A percentile compares a stretch with the other conserved stretches of the same genome.
Conservation (phyloP, 1,284 basidiomycete species). For the Ceratobasidium sp. region DNA sequence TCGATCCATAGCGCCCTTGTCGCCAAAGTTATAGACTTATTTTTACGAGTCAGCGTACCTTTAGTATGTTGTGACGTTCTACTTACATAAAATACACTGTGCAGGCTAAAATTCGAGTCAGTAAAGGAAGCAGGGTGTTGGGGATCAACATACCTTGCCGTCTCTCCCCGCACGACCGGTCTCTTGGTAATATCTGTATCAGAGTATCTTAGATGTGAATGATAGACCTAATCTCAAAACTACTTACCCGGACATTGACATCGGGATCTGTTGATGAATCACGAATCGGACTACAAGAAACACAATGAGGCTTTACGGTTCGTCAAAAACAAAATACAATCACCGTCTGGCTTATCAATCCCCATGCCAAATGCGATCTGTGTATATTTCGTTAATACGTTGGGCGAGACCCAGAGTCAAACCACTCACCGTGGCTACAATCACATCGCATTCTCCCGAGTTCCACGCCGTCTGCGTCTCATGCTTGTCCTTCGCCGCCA, state of each 20-base stretch:
- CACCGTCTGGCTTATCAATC: constrained; percentile 89
- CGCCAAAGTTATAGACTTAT: constrained; percentile 68
- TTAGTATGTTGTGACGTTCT: neutral
- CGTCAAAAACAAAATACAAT: constrained; percentile 49
- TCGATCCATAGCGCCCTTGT: constrained; percentile 64
- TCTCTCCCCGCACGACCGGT: constrained; percentile 88
- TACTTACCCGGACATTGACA: constrained; percentile 72
- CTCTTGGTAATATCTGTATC: constrained; percentile 80
- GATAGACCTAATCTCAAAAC: constrained; percentile 24
- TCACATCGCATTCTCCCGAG: constrained; percentile 77
- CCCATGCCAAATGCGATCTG: constrained; percentile 97
- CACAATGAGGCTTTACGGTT: constrained; percentile 31
- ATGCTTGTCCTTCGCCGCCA: constrained; percentile 75
- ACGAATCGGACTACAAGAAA: constrained; percentile 73
- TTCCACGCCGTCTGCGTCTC: constrained; percentile 82
- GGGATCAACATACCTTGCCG: constrained; percentile 63
- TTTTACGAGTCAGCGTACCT: neutral
- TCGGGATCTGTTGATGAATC: constrained; percentile 79
- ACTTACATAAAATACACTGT: constrained; percentile 48
- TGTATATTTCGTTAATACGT: constrained; percentile 34
- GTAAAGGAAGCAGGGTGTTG: neutral
- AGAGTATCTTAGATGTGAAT: neutral
- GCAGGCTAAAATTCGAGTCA: constrained; percentile 29
- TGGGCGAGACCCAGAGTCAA: constrained; percentile 20
- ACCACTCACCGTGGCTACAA: constrained; percentile 82